Percentiles rank a stretch among this genome's conserved stretches.
These are phyloP conservation scores for Aspergillus luchuensis DNA, from an alignment of 2,329 filamentous ascomycete genomes.

Conservation along the genomic window DNA sequence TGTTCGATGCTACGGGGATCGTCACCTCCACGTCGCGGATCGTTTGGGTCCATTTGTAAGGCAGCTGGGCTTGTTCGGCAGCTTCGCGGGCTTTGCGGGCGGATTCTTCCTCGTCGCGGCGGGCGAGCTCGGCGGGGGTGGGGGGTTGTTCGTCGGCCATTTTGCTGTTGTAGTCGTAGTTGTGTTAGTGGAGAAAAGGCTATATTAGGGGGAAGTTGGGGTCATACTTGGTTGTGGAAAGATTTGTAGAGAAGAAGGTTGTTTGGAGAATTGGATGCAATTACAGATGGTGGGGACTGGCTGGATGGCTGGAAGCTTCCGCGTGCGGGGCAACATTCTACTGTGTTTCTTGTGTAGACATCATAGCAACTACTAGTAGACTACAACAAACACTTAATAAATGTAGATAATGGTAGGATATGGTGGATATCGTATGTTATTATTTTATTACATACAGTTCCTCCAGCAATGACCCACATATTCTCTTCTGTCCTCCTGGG, in stretches of 20 bases:
- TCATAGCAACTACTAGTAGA: neutral
- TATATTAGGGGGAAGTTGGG: neutral
- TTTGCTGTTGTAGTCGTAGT: neutral
- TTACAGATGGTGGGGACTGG: neutral
- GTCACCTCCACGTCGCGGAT: constrained; percentile 85
- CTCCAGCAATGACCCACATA: neutral
- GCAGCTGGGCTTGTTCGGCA: constrained; percentile 84
- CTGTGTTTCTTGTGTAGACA: neutral
- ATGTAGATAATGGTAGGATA: neutral
- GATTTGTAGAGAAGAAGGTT: neutral
- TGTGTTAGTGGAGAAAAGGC: neutral
- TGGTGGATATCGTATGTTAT: neutral
- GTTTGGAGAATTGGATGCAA: neutral
- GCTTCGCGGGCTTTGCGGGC: constrained; percentile 70
- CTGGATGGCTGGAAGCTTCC: constrained; percentile 1
- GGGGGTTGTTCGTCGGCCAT: constrained; percentile 36
- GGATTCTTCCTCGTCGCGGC: constrained; percentile 58
- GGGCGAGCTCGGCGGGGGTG: constrained; percentile 39
- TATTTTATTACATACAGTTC: neutral
- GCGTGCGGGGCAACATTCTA: constrained; percentile 5
- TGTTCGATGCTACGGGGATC: constrained; percentile 74
- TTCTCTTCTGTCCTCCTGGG: too few species aligned
- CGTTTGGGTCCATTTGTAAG: constrained; percentile 96
- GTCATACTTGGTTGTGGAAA: neutral
- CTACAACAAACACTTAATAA: neutral